Evolutionary conservation across 2,329 filamentous ascomycete species (phyloP).

Genomic region (Clarireedia homoeocarpa): DNA sequence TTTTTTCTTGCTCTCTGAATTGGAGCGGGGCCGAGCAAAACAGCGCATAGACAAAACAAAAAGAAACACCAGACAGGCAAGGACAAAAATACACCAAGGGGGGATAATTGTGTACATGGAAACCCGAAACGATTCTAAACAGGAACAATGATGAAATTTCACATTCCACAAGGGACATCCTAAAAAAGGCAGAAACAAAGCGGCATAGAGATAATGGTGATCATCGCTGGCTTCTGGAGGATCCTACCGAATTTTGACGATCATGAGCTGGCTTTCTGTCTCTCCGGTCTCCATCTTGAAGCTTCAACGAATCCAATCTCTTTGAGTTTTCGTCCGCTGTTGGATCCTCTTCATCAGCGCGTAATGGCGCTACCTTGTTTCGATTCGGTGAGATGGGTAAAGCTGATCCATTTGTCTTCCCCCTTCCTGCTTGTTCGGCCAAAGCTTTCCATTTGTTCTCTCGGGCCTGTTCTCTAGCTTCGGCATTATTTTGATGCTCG

Average conservation of each 20-base stretch:
- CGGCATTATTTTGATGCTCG: slow-evolving; percentile 86
- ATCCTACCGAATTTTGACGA: slow-evolving; percentile 50
- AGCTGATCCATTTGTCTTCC: slow-evolving; percentile 41
- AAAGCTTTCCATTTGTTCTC: slow-evolving; percentile 87
- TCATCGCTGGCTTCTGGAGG: slow-evolving; percentile 32
- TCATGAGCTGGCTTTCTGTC: slow-evolving; percentile 49
- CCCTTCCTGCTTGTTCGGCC: slow-evolving; percentile 68
- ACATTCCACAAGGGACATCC: slow-evolving; percentile 11
- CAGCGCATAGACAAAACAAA: too few species aligned
- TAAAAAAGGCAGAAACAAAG: slow-evolving; percentile 23
- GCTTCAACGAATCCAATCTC: slow-evolving; percentile 78
- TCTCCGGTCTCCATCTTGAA: slow-evolving; percentile 71
- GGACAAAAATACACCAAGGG: too few species aligned
- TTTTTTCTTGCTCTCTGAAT: too few species aligned
- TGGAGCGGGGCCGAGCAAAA: too few species aligned
- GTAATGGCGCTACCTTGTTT: slow-evolving; percentile 38
- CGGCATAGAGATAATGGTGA: slow-evolving; percentile 22
- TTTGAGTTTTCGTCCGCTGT: slow-evolving; percentile 77
- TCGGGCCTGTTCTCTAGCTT: slow-evolving; percentile 72
- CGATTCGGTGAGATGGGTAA: slow-evolving; percentile 30
- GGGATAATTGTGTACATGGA: slow-evolving; percentile 17
- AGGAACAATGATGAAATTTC: slow-evolving; percentile 12
- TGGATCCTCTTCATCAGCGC: slow-evolving; percentile 69
- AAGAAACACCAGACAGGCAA: too few species aligned
- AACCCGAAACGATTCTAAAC: slow-evolving; percentile 22